These are phyloP conservation scores for Clonostachys rosea DNA, from an alignment of 2,329 filamentous ascomycete genomes.

Conservation along the genomic window DNA sequence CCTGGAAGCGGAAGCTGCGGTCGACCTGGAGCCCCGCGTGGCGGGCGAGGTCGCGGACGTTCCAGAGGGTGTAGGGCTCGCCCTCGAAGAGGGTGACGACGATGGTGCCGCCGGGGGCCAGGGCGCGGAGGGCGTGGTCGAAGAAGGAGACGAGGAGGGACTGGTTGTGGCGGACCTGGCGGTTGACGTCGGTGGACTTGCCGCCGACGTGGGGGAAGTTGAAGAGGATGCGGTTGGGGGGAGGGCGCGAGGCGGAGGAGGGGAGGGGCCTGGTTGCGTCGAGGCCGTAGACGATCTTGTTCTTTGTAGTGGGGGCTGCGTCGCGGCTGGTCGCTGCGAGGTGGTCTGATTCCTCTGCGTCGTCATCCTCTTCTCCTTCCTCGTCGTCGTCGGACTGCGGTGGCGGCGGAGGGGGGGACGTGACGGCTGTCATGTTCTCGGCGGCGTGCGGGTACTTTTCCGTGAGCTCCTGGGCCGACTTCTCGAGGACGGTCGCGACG, in stretches of 20 bases:
- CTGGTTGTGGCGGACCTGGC: constrained; percentile 91
- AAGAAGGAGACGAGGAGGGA: constrained; percentile 70
- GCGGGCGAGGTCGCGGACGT: constrained; percentile 79
- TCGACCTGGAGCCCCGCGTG: constrained; percentile 69
- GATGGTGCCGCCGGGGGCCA: constrained; percentile 51
- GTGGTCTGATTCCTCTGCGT: constrained; percentile 10
- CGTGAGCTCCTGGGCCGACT: constrained; percentile 47
- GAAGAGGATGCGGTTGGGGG: constrained; percentile 80
- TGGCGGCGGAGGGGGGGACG: constrained; percentile 11
- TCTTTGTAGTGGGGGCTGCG: constrained; percentile 8
- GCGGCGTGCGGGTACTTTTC: constrained; percentile 72
- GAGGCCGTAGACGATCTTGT: constrained; percentile 51
- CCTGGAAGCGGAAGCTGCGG: constrained; percentile 65
- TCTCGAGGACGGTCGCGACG: constrained; percentile 67
- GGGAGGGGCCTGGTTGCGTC: constrained; percentile 62
- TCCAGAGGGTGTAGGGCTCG: constrained; percentile 94
- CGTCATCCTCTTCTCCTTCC: constrained; percentile 7
- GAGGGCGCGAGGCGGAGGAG: constrained; percentile 30
- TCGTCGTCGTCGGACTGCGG: constrained; percentile 5
- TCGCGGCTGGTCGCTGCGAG: neutral
- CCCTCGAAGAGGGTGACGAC: constrained; percentile 89
- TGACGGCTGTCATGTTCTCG: constrained; percentile 51
- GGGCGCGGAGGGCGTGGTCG: constrained; percentile 34
- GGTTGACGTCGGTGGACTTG: constrained; percentile 85
- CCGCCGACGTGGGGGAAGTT: constrained; percentile 97